A percentile compares a stretch with the other conserved stretches of the same genome.
Evolutionary conservation across 1,284 basidiomycete species (phyloP).

Genomic region (Singerocomus inundabilis): DNA sequence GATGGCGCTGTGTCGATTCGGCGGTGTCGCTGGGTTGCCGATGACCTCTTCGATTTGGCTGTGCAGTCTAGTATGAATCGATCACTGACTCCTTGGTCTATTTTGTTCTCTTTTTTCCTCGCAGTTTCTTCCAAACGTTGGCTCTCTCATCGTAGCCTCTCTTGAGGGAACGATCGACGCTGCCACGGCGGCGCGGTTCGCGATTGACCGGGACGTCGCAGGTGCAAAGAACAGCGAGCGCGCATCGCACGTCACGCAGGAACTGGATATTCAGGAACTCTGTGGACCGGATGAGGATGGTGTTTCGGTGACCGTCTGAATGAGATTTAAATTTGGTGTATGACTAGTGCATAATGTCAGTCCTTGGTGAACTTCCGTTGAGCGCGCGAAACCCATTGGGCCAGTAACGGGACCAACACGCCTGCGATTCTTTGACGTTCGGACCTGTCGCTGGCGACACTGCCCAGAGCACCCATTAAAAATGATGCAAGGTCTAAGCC

Average conservation of each 20-base stretch:
- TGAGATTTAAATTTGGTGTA: background rate
- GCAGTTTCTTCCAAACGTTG: conserved; percentile 83
- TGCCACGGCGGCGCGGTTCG: conserved; percentile 52
- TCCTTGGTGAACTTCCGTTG: too few species aligned
- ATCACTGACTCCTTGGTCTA: background rate
- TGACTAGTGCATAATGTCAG: background rate
- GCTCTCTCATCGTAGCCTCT: conserved; percentile 68
- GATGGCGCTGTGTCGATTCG: background rate
- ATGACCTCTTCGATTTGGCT: background rate
- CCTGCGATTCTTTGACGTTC: too few species aligned
- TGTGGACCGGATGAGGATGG: conserved; percentile 45
- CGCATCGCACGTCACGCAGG: conserved; percentile 28
- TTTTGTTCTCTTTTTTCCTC: background rate
- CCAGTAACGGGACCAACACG: too few species aligned
- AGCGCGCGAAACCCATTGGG: too few species aligned
- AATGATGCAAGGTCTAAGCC: too few species aligned
- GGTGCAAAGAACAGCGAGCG: conserved; percentile 37
- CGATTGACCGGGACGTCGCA: conserved; percentile 41
- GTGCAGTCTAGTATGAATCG: background rate
- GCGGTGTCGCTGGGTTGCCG: background rate
- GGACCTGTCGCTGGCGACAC: too few species aligned
- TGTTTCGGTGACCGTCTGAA: conserved; percentile 29
- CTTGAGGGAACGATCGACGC: conserved; percentile 63
- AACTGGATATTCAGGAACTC: conserved; percentile 48
- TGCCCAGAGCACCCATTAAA: too few species aligned